Evolutionary conservation across 2,329 filamentous ascomycete species (phyloP).

Genomic region (Phaeosphaeriaceae sp.): DNA sequence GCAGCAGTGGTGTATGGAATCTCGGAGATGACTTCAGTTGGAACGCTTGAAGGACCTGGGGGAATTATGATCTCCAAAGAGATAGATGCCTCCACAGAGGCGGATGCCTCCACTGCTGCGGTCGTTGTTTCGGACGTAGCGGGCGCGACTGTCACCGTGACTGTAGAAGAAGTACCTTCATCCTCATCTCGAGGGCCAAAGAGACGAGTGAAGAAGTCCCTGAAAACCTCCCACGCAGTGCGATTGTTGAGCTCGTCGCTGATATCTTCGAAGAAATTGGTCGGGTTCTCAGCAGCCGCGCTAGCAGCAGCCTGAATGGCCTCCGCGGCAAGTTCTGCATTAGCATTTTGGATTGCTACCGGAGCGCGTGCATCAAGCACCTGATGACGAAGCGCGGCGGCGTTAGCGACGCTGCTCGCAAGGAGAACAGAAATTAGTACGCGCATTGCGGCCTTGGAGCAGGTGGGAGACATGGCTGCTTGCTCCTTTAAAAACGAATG

Average conservation of each 20-base stretch:
- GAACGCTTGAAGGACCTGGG: not conserved
- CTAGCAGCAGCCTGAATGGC: not conserved
- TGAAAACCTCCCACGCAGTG: conserved; percentile 20
- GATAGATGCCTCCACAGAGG: not conserved
- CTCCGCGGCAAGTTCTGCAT: not conserved
- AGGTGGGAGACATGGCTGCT: conserved; percentile 11
- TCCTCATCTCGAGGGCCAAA: conserved; percentile 12
- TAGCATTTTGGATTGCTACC: not conserved
- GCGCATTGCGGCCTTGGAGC: conserved; percentile 13
- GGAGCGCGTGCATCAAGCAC: conserved; percentile 9
- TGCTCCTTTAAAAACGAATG: conserved; percentile 13
- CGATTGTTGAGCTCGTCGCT: conserved; percentile 9
- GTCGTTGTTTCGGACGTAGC: not conserved
- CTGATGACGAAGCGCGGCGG: conserved; percentile 12
- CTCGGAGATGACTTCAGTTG: not conserved
- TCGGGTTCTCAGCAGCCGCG: not conserved
- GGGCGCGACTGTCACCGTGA: conserved; percentile 4
- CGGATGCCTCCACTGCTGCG: not conserved
- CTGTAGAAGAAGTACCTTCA: not conserved
- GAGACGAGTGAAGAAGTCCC: conserved; percentile 18
- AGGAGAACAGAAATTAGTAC: conserved; percentile 11
- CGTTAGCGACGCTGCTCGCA: conserved; percentile 11
- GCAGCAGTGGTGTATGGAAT: not conserved
- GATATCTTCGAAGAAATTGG: conserved; percentile 13
- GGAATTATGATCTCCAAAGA: not conserved